Evolutionary conservation across 768 basidiomycete genomes (phyloP).

Genomic region (Suillus hirtellus): DNA sequence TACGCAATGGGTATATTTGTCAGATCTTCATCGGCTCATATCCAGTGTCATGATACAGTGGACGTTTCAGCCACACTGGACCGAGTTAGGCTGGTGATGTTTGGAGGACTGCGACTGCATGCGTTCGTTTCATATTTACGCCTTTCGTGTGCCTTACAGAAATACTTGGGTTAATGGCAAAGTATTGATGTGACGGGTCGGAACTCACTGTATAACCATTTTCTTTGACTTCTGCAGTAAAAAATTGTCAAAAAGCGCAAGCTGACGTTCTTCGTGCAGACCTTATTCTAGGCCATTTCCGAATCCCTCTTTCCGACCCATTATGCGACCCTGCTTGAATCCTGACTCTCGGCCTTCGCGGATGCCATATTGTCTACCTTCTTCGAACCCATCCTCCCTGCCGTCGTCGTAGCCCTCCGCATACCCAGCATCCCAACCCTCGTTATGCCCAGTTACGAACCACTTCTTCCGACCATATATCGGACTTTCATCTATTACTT

Average conservation of each 20-base stretch:
- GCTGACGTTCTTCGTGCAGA: conserved; percentile 50
- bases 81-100: conserved; percentile 3
- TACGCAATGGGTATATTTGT: not conserved
- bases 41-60: conserved; percentile 15
- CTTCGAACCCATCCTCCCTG: conserved; percentile 40
- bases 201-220: conserved; percentile 26
- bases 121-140: conserved; percentile 30
- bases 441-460: conserved; percentile 44
- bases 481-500: conserved; percentile 43
- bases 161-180: conserved; percentile 13
- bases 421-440: conserved; percentile 49
- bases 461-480: conserved; percentile 42
- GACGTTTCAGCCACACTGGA: conserved; percentile 25
- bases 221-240: conserved; percentile 44
- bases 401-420: conserved; percentile 49
- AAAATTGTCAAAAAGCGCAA: conserved; percentile 60
- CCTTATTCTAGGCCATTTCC: conserved; percentile 40
- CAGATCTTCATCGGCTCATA: not conserved
- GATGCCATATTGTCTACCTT: conserved; percentile 43
- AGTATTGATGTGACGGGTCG: not conserved
- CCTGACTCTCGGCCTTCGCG: conserved; percentile 38
- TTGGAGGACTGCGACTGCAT: conserved; percentile 22
- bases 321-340: conserved; percentile 32
- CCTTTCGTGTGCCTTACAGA: conserved; percentile 24
- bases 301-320: conserved; percentile 31